phyloP scores from a whole-genome alignment of 495 filamentous ascomycete genomes.

The Podospora conica region DNA sequence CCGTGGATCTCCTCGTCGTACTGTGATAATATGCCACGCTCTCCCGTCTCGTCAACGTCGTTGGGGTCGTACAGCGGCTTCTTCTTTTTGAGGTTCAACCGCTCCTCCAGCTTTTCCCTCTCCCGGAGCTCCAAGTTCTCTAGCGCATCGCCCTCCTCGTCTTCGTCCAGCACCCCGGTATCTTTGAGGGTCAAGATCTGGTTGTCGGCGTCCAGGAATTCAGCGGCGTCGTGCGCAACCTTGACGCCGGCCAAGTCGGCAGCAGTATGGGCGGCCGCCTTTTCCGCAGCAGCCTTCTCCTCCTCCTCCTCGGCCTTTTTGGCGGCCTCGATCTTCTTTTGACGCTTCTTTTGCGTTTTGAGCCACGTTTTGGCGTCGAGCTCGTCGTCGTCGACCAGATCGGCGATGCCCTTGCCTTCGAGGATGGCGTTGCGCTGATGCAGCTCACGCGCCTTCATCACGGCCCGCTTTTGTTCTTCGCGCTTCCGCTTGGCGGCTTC shows the following conservation, averaged over 20 bases:
- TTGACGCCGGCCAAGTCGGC: conserved; percentile 83
- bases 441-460: conserved; percentile 83
- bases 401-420: conserved; percentile 74
- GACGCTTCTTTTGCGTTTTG: conserved; percentile 76
- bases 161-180: conserved; percentile 73
- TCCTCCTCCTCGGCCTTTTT: conserved; percentile 66
- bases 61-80: conserved; percentile 84
- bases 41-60: conserved; percentile 60
- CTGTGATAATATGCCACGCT: conserved; percentile 65
- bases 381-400: conserved; percentile 58
- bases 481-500: conserved; percentile 65
- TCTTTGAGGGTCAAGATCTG: conserved; percentile 90
- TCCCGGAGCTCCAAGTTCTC: conserved; percentile 76
- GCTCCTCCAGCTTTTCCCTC: conserved; percentile 69
- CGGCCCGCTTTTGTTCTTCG: conserved; percentile 67
- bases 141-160: conserved; percentile 88
- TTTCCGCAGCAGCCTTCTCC: conserved; percentile 37
- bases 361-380: conserved; percentile 82
- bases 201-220: conserved; percentile 72
- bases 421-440: conserved; percentile 68
- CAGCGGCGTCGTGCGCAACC: conserved; percentile 75
- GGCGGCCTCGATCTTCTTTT: conserved; percentile 80
- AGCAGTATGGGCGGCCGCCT: conserved; percentile 61
- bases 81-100: conserved; percentile 82
- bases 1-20: conserved; percentile 95